Evolutionary conservation across 2,329 filamentous ascomycete species (phyloP).

Genomic region (Sphaerostilbella broomeana): DNA sequence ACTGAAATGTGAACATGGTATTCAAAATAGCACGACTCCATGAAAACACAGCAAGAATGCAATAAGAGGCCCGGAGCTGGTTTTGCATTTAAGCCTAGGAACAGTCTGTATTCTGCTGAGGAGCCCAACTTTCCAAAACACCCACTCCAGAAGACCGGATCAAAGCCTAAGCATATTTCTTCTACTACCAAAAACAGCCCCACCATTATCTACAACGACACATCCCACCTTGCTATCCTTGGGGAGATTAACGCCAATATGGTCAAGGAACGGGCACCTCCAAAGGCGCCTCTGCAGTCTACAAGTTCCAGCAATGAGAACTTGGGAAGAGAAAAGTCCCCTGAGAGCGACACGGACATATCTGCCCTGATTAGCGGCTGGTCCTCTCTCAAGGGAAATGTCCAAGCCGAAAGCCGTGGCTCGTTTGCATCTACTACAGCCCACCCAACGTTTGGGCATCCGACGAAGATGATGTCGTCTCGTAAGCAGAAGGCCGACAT

Average conservation of each 20-base stretch:
- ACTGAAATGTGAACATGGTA: conserved; percentile 7
- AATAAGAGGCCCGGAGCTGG: conserved; percentile 26
- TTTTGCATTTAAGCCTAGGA: conserved; percentile 27
- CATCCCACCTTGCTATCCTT: conserved; percentile 7
- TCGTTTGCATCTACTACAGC: conserved; percentile 16
- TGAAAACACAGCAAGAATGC: conserved; percentile 16
- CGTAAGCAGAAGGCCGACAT: conserved; percentile 50
- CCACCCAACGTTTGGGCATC: conserved; percentile 31
- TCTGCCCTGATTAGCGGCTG: conserved; percentile 26
- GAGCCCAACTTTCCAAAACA: conserved; percentile 11
- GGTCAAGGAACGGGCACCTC: conserved; percentile 43
- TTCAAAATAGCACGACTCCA: conserved; percentile 12
- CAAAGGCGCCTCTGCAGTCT: conserved; percentile 38
- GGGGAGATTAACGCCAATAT: conserved; percentile 25
- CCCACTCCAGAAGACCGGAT: neutral
- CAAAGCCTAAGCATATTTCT: conserved; percentile 1
- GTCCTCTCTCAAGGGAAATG: conserved; percentile 21
- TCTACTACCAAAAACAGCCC: conserved; percentile 5
- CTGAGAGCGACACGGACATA: conserved; percentile 30
- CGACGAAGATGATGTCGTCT: conserved; percentile 40
- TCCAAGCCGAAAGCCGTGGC: conserved; percentile 14
- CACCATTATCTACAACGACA: too few species aligned
- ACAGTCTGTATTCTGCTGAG: conserved; percentile 23
- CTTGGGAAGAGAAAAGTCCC: conserved; percentile 21
- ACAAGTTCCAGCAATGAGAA: conserved; percentile 26